Base-by-base conservation (phyloP, 768 basidiomycete genomes). In the Phlegmacium glaucopus region DNA sequence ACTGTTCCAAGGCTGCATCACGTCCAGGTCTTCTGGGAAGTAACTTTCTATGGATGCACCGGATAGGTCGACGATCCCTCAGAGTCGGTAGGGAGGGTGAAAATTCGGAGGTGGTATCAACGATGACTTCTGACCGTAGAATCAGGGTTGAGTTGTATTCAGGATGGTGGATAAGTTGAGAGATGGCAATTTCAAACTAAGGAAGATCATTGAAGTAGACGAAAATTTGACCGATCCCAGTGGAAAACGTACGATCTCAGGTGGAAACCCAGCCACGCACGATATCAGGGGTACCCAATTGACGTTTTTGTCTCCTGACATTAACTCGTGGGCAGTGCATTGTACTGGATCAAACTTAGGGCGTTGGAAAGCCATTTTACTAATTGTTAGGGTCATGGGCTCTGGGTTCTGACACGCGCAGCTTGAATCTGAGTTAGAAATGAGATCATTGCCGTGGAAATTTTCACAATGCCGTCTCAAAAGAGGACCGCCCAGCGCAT, bases 121-220 rank as follows among this genome's bases (percentile, higher is more conserved):
- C 60, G 15, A 88, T 41, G 3, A 77, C 78, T 32, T 95, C 90
- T 0, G 93, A 88, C 2, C 94, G 81, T 13, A 97, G 70, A 47
- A 97, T 95, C 22, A 95, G 77, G 0, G 90, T 87, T 0, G 91
- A 92, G 60, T 94, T 95, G 62, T 91, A 90, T 60, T 97, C 94
- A 6, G 94, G 94, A 60, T 95, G 92, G 30, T 87, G 78, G 6
- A 93, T 72, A 13, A 95, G 71, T 52, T 90, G 86, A 18, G 76
- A 78, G 27, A 87, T 63, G 0, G 87, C 89, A 1, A 63, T 59
- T 53, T 87, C 79, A 60, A 96, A 96, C 90, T 93, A 55, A 27
- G 36, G 5, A 22, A 22, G 5, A 22, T 22, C 22, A 22, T 22
- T 22, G 22, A 22, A 22, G 3, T 17, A 11, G 8, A n/a, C n/a